Conservation (phyloP, 306 rosid genomes). For the Cotoneaster glaucophyllus region DNA sequence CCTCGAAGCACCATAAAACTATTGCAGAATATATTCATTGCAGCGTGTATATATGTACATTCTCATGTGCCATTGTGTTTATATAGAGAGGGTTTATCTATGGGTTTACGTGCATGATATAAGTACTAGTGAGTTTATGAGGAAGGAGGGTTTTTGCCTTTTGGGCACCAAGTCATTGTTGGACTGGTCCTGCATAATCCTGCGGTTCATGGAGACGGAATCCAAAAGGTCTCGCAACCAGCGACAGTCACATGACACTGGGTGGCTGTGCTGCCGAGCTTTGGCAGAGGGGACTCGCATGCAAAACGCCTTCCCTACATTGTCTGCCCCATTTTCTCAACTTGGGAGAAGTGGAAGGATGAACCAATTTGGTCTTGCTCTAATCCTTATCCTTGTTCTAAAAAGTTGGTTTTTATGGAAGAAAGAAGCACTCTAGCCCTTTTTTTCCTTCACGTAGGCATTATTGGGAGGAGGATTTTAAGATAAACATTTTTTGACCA, state of each 20-base stretch:
- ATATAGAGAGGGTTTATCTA: background rate
- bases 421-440: no score
- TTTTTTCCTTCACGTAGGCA: no score
- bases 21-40: no score
- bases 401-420: no score
- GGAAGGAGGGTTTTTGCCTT: background rate
- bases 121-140: background rate
- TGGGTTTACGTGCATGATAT: no score
- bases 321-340: background rate
- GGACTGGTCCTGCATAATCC: background rate
- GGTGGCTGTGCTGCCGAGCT: background rate
- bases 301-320: background rate
- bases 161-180: background rate
- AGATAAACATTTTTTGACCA: no score
- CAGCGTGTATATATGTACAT: background rate
- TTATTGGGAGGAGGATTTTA: no score
- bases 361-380: no score
- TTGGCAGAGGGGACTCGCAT: background rate
- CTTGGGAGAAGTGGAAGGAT: background rate
- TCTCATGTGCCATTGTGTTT: background rate
- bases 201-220: background rate
- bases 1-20: no score
- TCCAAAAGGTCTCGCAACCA: background rate
- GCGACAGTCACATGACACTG: background rate
- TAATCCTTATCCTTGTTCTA: no score